phyloP scores from a whole-genome alignment of 768 basidiomycete genomes.

The Hemileccinum rubropunctum region DNA sequence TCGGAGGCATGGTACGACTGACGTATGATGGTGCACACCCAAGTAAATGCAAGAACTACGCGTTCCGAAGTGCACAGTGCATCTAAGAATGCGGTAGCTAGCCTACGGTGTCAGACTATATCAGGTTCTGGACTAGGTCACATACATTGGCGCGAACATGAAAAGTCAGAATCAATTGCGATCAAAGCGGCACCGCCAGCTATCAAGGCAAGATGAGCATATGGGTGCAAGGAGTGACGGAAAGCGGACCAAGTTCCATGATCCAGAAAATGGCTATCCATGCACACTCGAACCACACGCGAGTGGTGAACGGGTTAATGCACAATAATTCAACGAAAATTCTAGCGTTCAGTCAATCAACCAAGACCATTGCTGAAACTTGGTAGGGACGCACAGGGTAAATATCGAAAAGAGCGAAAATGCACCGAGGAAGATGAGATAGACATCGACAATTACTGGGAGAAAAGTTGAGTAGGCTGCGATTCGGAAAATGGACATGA shows the following conservation, averaged over 20 bases:
- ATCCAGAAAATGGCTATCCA: constrained; percentile 60
- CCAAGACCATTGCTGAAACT: not conserved
- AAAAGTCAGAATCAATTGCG: constrained; percentile 33
- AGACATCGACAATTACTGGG: constrained; percentile 51
- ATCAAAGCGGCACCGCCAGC: constrained; percentile 53
- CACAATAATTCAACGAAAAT: constrained; percentile 58
- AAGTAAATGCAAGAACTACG: constrained; percentile 59
- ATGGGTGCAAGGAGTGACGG: not conserved
- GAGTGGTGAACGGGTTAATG: constrained; percentile 48
- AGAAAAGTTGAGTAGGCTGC: constrained; percentile 5
- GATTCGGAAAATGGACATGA: constrained; percentile 7
- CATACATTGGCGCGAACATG: constrained; percentile 37
- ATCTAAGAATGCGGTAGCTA: not conserved
- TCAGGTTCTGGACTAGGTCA: not conserved
- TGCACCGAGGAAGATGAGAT: constrained; percentile 58
- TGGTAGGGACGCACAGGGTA: constrained; percentile 48
- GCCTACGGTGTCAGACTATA: not conserved
- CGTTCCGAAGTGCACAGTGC: constrained; percentile 48
- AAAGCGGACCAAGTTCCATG: constrained; percentile 55
- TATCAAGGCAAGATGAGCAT: constrained; percentile 23
- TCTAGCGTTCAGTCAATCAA: constrained; percentile 28
- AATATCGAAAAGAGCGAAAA: constrained; percentile 57
- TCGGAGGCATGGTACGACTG: constrained; percentile 19
- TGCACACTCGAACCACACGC: constrained; percentile 69
- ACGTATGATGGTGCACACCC: constrained; percentile 47